These are phyloP conservation scores for Phaeophleospora eucalypticola DNA, from an alignment of 2,329 filamentous ascomycete genomes.

Conservation along the genomic window DNA sequence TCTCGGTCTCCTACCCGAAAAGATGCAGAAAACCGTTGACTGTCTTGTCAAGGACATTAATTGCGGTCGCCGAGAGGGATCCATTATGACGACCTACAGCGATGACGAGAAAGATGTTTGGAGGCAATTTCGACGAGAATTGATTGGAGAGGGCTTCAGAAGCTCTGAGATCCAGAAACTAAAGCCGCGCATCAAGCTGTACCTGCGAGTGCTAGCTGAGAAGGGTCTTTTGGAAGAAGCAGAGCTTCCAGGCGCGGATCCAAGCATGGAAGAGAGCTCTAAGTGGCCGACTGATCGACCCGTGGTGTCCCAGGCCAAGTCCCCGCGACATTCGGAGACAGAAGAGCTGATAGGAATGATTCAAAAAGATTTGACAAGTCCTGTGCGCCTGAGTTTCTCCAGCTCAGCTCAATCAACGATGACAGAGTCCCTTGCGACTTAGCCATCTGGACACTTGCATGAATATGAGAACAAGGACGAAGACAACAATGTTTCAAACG, in stretches of 20 bases:
- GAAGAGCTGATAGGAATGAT: too few relatives aligned
- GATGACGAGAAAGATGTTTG: slow-evolving; percentile 12
- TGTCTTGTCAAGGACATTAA: slow-evolving; percentile 1
- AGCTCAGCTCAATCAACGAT: too few relatives aligned
- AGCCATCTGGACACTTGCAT: too few relatives aligned
- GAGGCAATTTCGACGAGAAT: slow-evolving; percentile 10
- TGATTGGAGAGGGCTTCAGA: slow-evolving; percentile 9
- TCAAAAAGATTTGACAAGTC: too few relatives aligned
- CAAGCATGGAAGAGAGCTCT: neutral
- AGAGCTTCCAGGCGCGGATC: neutral
- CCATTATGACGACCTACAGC: slow-evolving; percentile 10
- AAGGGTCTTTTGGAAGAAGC: slow-evolving; percentile 4
- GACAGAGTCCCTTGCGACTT: too few relatives aligned
- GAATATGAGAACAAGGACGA: too few relatives aligned
- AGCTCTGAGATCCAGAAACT: slow-evolving; percentile 3
- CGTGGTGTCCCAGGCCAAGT: too few relatives aligned
- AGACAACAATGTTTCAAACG: too few relatives aligned
- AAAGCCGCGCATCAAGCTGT: slow-evolving; percentile 11
- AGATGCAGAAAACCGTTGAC: slow-evolving; percentile 9
- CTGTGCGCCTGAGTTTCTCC: too few relatives aligned
- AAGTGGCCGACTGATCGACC: too few relatives aligned
- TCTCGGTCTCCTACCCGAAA: slow-evolving; percentile 3
- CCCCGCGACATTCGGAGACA: too few relatives aligned
- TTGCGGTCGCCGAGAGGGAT: slow-evolving; percentile 2
- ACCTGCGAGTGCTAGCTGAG: slow-evolving; percentile 5